These are phyloP conservation scores for Paracamarosporium sp. DNA, from an alignment of 2,329 filamentous ascomycete species.

Conservation along the genomic window DNA sequence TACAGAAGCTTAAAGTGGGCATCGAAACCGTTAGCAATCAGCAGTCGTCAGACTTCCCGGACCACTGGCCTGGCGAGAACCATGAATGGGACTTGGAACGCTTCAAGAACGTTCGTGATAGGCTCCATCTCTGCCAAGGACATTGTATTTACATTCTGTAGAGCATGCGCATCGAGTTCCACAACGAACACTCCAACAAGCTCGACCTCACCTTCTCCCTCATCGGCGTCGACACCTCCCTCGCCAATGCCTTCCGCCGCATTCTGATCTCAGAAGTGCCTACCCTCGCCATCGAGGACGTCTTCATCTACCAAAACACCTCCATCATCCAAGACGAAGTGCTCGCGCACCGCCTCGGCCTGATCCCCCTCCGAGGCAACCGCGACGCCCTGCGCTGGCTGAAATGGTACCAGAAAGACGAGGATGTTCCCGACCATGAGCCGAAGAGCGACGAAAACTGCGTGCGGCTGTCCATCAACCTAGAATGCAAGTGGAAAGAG, in stretches of 20 bases:
- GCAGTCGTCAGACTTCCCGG: conserved; percentile 88
- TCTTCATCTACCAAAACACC: conserved; percentile 95
- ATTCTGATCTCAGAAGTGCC: conserved; percentile 95
- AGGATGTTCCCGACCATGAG: conserved; percentile 13
- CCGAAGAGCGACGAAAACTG: conserved; percentile 80
- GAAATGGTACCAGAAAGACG: conserved; percentile 75
- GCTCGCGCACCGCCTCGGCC: conserved; percentile 84
- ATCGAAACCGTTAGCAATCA: conserved; percentile 90
- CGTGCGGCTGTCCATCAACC: conserved; percentile 75
- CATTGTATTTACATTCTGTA: conserved; percentile 35
- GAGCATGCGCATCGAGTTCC: conserved; percentile 78
- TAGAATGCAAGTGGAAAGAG: conserved; percentile 80
- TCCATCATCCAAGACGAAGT: conserved; percentile 98
- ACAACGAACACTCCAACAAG: conserved; percentile 66
- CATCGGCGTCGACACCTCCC: conserved; percentile 86
- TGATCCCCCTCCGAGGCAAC: conserved; percentile 86
- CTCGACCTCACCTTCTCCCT: conserved; percentile 86
- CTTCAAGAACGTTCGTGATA: conserved; percentile 65
- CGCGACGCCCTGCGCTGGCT: conserved; percentile 81
- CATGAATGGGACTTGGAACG: conserved; percentile 77
- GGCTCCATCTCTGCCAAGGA: background rate
- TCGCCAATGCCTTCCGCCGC: conserved; percentile 96
- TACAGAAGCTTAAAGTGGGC: conserved; percentile 83
- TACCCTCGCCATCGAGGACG: conserved; percentile 90
- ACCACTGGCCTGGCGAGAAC: conserved; percentile 88